Percentiles rank a stretch among this genome's conserved stretches.
Evolutionary conservation across 805 yeast genomes (phyloP).

Genomic region (Cyberlindnera mrakii): DNA sequence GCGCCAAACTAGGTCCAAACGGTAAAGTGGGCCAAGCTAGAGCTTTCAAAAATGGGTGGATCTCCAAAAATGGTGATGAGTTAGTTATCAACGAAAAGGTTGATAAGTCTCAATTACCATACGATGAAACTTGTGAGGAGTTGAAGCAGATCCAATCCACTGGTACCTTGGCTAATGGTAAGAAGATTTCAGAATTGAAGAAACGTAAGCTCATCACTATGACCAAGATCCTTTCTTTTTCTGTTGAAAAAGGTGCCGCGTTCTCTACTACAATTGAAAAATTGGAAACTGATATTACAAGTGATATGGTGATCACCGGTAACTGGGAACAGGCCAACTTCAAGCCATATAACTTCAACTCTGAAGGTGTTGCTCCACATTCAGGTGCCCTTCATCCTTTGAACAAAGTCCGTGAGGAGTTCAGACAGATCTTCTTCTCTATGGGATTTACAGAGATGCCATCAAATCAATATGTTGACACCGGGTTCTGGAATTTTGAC

Average conservation of each 20-base stretch:
- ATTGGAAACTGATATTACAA: slow-evolving; percentile 88
- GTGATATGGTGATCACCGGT: slow-evolving; percentile 83
- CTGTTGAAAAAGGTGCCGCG: slow-evolving; percentile 73
- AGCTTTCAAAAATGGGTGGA: slow-evolving; percentile 98
- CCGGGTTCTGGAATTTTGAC: slow-evolving; percentile 99
- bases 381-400: slow-evolving; percentile 97
- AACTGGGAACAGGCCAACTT: slow-evolving; percentile 79
- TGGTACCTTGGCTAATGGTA: slow-evolving; percentile 54
- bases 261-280: slow-evolving; percentile 76
- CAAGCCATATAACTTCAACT: slow-evolving; percentile 93
- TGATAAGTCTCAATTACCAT: slow-evolving; percentile 41
- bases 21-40: slow-evolving; percentile 95
- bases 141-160: slow-evolving; percentile 50
- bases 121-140: slow-evolving; percentile 61
- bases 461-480: slow-evolving; percentile 94
- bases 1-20: slow-evolving; percentile 64
- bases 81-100: slow-evolving; percentile 54
- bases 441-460: slow-evolving; percentile 99
- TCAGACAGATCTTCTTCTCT: slow-evolving; percentile 93
- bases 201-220: slow-evolving; percentile 82
- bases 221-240: slow-evolving; percentile 69
- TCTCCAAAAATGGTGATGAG: slow-evolving; percentile 77
- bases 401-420: slow-evolving; percentile 94
- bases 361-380: slow-evolving; percentile 82
- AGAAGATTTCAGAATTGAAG: slow-evolving; percentile 77